Evolutionary conservation across 768 basidiomycete genomes (phyloP).

Genomic region (Scleroderma bovista): DNA sequence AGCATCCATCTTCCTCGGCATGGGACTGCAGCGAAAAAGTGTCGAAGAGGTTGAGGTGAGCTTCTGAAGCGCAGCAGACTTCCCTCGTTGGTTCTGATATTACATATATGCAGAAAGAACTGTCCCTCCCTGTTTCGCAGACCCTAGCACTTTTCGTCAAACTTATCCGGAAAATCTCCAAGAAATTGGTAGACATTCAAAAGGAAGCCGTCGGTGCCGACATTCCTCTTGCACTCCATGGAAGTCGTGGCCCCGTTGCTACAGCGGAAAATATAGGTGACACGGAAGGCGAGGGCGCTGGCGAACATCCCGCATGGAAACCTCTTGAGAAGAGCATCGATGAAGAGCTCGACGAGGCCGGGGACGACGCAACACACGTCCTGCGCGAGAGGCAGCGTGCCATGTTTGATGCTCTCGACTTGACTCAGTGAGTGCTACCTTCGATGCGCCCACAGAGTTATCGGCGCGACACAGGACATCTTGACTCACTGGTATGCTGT

Average conservation of each 20-base stretch:
- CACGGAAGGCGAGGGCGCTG: constrained; percentile 9
- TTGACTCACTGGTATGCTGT: constrained; percentile 2
- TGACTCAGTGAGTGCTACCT: constrained; percentile 65
- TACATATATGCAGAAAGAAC: constrained; percentile 50
- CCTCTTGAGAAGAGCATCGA: constrained; percentile 45
- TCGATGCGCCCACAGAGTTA: not conserved
- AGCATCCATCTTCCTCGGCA: constrained; percentile 81
- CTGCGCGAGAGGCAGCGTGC: constrained; percentile 72
- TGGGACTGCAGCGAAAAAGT: constrained; percentile 84
- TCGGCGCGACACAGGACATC: not conserved
- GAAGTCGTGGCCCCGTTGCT: constrained; percentile 2
- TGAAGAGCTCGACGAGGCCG: constrained; percentile 74
- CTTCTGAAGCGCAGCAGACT: not conserved
- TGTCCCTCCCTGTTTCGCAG: constrained; percentile 82
- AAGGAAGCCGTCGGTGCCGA: constrained; percentile 69
- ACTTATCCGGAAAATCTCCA: constrained; percentile 78
- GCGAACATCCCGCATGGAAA: constrained; percentile 30
- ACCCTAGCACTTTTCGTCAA: constrained; percentile 89
- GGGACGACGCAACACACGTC: constrained; percentile 51
- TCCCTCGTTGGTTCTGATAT: not conserved
- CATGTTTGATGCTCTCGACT: constrained; percentile 83
- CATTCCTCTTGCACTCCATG: constrained; percentile 40
- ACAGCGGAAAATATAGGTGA: constrained; percentile 12
- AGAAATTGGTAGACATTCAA: constrained; percentile 68
- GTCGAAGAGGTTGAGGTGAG: constrained; percentile 86